Conservation (phyloP, 768 basidiomycete genomes). For the Dioszegia hungarica region DNA sequence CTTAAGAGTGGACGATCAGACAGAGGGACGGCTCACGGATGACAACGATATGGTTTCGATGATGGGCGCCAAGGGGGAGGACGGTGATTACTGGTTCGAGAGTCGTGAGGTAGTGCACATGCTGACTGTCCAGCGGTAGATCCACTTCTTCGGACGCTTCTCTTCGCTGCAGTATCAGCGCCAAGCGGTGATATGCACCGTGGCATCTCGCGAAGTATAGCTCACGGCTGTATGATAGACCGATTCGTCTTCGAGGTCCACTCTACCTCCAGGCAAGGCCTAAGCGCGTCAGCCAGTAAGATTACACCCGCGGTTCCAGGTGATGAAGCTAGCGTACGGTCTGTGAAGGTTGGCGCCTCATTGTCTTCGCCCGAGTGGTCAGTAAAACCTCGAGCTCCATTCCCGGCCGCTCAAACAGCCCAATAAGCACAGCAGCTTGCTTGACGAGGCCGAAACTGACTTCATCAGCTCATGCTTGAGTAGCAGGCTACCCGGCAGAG, state of each 20-base stretch:
- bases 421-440: constrained; percentile 71
- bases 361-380: constrained; percentile 69
- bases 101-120: constrained; percentile 60
- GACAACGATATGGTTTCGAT: constrained; percentile 55
- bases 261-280: constrained; percentile 76
- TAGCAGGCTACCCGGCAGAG: background rate
- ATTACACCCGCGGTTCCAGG: background rate
- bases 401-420: constrained; percentile 66
- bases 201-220: background rate
- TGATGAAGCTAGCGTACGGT: constrained; percentile 21
- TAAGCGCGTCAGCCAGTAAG: constrained; percentile 5
- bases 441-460: constrained; percentile 48
- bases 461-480: background rate
- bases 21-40: constrained; percentile 51
- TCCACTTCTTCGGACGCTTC: constrained; percentile 84
- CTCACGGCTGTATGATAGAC: constrained; percentile 71
- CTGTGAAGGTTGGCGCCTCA: constrained; percentile 39
- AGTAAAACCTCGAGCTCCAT: constrained; percentile 64
- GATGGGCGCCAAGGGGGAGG: constrained; percentile 33
- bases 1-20: background rate
- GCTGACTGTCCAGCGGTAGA: constrained; percentile 55
- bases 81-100: constrained; percentile 56
- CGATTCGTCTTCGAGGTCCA: constrained; percentile 62
- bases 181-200: background rate
- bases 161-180: constrained; percentile 56